These are phyloP conservation scores for Aureoboletus auriporus DNA, from an alignment of 768 basidiomycete genomes.

Conservation along the genomic window DNA sequence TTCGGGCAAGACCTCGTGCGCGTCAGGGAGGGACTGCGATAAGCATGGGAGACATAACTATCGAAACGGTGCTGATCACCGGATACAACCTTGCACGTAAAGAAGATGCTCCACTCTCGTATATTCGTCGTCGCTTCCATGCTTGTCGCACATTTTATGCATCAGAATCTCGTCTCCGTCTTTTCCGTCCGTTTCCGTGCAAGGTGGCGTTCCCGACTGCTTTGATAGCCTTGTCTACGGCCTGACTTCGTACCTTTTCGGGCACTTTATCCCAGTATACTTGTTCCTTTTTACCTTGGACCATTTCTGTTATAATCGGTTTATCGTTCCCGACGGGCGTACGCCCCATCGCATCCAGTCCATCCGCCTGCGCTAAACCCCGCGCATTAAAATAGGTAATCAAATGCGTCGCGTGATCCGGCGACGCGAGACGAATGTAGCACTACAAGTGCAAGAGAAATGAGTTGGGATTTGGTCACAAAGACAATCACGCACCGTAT, in stretches of 20 bases:
- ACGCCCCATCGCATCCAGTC: conserved; percentile 53
- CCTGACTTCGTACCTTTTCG: conserved; percentile 60
- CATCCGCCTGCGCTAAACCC: conserved; percentile 40
- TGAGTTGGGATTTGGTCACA: too few relatives aligned
- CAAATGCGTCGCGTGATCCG: conserved; percentile 42
- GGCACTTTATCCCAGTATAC: conserved; percentile 82
- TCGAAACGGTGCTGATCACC: background rate
- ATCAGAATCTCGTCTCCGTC: conserved; percentile 8
- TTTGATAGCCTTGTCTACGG: conserved; percentile 45
- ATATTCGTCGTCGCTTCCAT: conserved; percentile 2
- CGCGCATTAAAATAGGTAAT: conserved; percentile 40
- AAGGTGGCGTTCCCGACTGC: background rate
- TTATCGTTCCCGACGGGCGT: conserved; percentile 12
- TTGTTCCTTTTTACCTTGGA: conserved; percentile 60
- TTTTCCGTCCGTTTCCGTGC: conserved; percentile 7
- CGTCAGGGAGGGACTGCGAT: conserved; percentile 46
- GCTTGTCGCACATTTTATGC: background rate
- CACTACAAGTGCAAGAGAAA: conserved; percentile 59
- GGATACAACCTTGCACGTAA: background rate
- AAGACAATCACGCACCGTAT: conserved; percentile 44
- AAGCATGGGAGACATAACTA: conserved; percentile 22
- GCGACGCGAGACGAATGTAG: conserved; percentile 61
- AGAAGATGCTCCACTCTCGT: background rate
- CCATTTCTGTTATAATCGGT: conserved; percentile 48
- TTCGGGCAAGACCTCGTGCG: conserved; percentile 58